Percentiles rank a stretch among this genome's conserved stretches.
phyloP scores from a whole-genome alignment of 177 flowering plant genomes.

The Vitis hybrid region DNA sequence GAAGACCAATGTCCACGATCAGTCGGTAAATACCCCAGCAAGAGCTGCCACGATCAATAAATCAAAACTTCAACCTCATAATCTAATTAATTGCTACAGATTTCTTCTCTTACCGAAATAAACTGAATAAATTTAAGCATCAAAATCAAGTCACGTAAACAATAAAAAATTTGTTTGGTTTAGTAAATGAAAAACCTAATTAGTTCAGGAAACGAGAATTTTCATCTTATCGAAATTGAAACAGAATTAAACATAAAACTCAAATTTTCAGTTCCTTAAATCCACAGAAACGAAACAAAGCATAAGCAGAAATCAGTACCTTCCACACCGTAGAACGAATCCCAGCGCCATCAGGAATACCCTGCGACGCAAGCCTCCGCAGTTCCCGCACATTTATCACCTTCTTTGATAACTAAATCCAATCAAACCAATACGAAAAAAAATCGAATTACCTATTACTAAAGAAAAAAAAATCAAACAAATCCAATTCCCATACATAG shows the following conservation, averaged over 20 bases:
- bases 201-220: too few relatives aligned
- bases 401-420: constrained; percentile 70
- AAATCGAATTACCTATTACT: background rate
- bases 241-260: background rate
- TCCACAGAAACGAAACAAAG: background rate
- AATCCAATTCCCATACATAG: background rate
- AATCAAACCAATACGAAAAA: background rate
- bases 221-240: background rate
- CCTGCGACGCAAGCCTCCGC: constrained; percentile 72
- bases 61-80: background rate
- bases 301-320: constrained; percentile 32
- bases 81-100: too few relatives aligned
- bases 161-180: too few relatives aligned
- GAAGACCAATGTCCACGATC: constrained; percentile 78
- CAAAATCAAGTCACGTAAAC: too few relatives aligned
- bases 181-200: too few relatives aligned
- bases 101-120: too few relatives aligned
- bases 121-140: too few relatives aligned
- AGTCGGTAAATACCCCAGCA: constrained; percentile 78
- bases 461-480: background rate
- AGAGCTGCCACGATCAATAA: constrained; percentile 52
- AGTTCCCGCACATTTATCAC: constrained; percentile 66
- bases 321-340: constrained; percentile 93
- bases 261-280: background rate
- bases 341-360: constrained; percentile 83